A percentile compares a stretch with the other conserved stretches of the same genome.
Evolutionary conservation across 2,329 filamentous ascomycete species (phyloP).

Genomic region (Tolypocladium tropicale): DNA sequence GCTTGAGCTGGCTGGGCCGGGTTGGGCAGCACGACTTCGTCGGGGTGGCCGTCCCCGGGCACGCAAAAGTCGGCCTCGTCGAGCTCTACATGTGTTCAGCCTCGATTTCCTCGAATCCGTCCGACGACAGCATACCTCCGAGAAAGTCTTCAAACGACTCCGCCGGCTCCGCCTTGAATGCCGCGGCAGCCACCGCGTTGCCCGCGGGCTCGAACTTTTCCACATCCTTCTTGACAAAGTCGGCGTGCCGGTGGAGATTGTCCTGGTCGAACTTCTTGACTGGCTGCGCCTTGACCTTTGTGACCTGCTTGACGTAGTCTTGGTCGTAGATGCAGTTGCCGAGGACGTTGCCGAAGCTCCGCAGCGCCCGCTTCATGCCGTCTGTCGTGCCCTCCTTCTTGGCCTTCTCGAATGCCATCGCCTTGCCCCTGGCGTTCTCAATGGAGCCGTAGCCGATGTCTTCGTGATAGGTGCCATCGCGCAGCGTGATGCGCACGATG

Average conservation of each 20-base stretch:
- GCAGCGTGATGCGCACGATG: conserved; percentile 79
- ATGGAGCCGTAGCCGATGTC: conserved; percentile 96
- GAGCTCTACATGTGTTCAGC: conserved; percentile 45
- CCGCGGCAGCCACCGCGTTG: conserved; percentile 1
- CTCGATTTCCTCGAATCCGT: conserved; percentile 25
- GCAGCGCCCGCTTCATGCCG: conserved; percentile 76
- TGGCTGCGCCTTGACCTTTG: conserved; percentile 73
- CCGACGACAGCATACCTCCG: conserved; percentile 32
- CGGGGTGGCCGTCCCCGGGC: conserved; percentile 58
- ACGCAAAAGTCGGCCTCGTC: conserved; percentile 70
- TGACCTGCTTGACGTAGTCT: conserved; percentile 81
- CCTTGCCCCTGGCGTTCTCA: conserved; percentile 92
- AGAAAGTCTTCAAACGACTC: conserved; percentile 43
- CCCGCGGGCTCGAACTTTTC: conserved; percentile 11
- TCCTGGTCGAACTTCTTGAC: conserved; percentile 63
- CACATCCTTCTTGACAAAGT: conserved; percentile 56
- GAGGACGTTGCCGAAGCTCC: conserved; percentile 90
- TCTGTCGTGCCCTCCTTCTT: conserved; percentile 98
- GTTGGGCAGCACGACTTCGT: conserved; percentile 56
- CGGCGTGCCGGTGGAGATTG: conserved; percentile 72
- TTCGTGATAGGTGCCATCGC: conserved; percentile 94
- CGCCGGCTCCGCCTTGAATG: conserved; percentile 18
- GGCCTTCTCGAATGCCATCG: conserved; percentile 92
- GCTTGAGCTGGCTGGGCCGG: conserved; percentile 5
- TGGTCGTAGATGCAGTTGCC: conserved; percentile 99